Conservation (phyloP, 176 grass and related monocot genomes). For the Oropetium thomaeum region DNA sequence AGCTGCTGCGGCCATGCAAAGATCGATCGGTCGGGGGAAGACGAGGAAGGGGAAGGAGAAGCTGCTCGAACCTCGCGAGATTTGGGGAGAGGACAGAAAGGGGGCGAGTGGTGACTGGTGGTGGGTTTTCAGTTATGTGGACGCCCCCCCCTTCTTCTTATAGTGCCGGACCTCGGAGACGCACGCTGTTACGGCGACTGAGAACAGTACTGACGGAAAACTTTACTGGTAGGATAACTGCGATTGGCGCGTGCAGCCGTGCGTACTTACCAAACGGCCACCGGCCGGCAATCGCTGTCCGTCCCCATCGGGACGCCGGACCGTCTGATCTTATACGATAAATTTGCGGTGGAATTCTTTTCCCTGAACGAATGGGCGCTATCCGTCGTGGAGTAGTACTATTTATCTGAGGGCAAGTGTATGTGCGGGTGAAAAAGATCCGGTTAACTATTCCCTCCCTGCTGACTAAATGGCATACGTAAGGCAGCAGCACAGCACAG, state of each 20-base stretch:
- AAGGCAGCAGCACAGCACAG: too few species aligned
- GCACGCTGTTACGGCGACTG: neutral
- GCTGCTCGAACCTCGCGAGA: neutral
- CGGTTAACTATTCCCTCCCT: neutral
- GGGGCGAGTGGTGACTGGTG: too few species aligned
- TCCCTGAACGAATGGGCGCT: neutral
- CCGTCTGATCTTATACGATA: neutral
- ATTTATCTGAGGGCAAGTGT: neutral
- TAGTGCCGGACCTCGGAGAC: constrained; percentile 10
- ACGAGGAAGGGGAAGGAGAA: too few species aligned
- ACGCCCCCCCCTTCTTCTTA: constrained; percentile 18
- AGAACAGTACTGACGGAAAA: neutral
- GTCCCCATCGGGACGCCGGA: neutral
- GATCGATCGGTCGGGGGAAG: neutral
- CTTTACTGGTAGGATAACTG: neutral
- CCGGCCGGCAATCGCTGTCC: constrained; percentile 18
- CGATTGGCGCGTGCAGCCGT: neutral
- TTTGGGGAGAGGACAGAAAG: neutral
- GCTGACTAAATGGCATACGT: neutral
- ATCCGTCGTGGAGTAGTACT: neutral
- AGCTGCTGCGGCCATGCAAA: constrained; percentile 97
- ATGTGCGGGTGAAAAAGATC: too few species aligned
- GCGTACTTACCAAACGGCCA: neutral
- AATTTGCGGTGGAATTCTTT: neutral
- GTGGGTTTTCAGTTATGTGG: constrained; percentile 9